Conservation (phyloP, 2,329 filamentous ascomycete genomes). For the Pestalotiopsis sp. region DNA sequence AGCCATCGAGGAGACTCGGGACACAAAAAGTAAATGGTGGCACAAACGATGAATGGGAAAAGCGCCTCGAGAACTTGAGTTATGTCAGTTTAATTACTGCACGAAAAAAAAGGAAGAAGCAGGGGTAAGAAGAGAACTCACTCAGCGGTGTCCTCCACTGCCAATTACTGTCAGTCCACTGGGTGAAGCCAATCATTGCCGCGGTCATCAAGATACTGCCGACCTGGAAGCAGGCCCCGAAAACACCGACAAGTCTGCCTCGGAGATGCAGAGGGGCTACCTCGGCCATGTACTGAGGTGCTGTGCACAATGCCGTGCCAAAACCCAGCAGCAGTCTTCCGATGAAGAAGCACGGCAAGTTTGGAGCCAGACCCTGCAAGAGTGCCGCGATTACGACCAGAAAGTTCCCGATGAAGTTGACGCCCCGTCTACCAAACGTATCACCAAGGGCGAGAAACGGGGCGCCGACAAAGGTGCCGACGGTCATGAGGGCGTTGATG, state of each 20-base stretch:
- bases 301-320: slow-evolving; percentile 29
- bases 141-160: slow-evolving; percentile 40
- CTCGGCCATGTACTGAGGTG: slow-evolving; percentile 32
- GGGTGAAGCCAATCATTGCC: slow-evolving; percentile 44
- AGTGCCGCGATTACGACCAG: slow-evolving; percentile 47
- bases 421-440: slow-evolving; percentile 52
- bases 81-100: not conserved
- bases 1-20: slow-evolving; percentile 20
- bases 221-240: slow-evolving; percentile 49
- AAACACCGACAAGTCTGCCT: slow-evolving; percentile 48
- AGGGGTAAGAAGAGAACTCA: not conserved
- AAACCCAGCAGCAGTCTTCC: slow-evolving; percentile 11
- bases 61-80: slow-evolving; percentile 37
- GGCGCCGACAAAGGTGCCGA: slow-evolving; percentile 49
- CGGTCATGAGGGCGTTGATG: slow-evolving; percentile 50
- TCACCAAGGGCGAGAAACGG: slow-evolving; percentile 54
- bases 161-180: slow-evolving; percentile 36
- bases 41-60: slow-evolving; percentile 40
- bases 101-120: not conserved
- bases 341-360: slow-evolving; percentile 16
- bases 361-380: slow-evolving; percentile 33
- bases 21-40: slow-evolving; percentile 40
- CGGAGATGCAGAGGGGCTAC: slow-evolving; percentile 34
- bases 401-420: slow-evolving; percentile 48
- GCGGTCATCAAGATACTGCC: slow-evolving; percentile 45